Evolutionary conservation across 352 stramenopile genomes (phyloP).

Genomic region (Phytophthora citrophthora): DNA sequence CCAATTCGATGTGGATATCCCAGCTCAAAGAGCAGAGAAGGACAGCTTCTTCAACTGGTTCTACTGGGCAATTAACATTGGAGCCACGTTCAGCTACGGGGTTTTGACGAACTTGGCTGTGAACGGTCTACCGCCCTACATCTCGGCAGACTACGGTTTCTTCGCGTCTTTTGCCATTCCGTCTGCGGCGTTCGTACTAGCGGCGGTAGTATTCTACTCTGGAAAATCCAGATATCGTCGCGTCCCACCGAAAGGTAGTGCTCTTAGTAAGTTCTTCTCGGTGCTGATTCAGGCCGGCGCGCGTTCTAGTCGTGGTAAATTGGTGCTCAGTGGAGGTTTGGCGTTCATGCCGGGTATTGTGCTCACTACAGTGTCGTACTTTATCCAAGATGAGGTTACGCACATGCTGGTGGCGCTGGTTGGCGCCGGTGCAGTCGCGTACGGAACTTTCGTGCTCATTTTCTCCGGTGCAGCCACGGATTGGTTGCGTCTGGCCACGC

Average conservation of each 20-base stretch:
- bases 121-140: constrained; percentile 87
- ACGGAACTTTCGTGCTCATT: constrained; percentile 77
- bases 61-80: constrained; percentile 94
- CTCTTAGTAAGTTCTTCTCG: constrained; percentile 72
- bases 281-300: constrained; percentile 70
- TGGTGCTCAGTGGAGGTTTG: constrained; percentile 78
- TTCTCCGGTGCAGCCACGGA: constrained; percentile 62
- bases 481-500: constrained; percentile 61
- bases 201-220: constrained; percentile 81
- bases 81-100: constrained; percentile 91
- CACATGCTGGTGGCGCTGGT: constrained; percentile 69
- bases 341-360: constrained; percentile 79
- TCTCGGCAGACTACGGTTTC: constrained; percentile 86
- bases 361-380: constrained; percentile 83
- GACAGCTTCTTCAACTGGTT: constrained; percentile 95
- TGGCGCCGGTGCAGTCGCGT: constrained; percentile 60
- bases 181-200: constrained; percentile 79
- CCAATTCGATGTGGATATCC: constrained; percentile 82
- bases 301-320: constrained; percentile 59
- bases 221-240: constrained; percentile 69
- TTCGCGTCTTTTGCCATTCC: constrained; percentile 90
- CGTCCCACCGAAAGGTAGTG: constrained; percentile 79
- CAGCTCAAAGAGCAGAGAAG: constrained; percentile 73
- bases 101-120: constrained; percentile 91
- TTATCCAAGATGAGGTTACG: constrained; percentile 60